Percentiles rank a stretch among this genome's conserved stretches.
Evolutionary conservation across 352 stramenopile species (phyloP).

Genomic region (Globisporangium solare): DNA sequence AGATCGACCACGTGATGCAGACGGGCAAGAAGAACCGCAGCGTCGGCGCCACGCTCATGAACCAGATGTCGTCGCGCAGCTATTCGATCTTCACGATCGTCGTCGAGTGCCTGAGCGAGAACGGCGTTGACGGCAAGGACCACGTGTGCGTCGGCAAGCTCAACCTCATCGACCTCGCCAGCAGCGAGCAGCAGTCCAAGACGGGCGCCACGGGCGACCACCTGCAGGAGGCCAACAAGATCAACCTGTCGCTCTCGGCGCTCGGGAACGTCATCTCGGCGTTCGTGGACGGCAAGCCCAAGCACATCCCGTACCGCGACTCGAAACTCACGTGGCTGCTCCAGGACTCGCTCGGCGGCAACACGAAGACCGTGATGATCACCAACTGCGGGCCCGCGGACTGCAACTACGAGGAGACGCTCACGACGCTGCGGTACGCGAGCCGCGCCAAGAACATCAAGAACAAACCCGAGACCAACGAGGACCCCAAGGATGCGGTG

Average conservation of each 20-base stretch:
- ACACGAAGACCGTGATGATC: slow-evolving; percentile 98
- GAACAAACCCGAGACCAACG: slow-evolving; percentile 98
- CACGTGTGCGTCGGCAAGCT: slow-evolving; percentile 96
- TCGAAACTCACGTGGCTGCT: slow-evolving; percentile 97
- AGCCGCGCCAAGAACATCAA: slow-evolving; percentile 99
- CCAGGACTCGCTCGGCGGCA: slow-evolving; percentile 95
- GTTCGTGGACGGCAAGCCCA: slow-evolving; percentile 33
- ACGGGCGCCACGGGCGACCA: slow-evolving; percentile 65
- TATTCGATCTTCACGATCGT: slow-evolving; percentile 98
- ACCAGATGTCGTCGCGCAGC: slow-evolving; percentile 95
- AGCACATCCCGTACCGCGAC: slow-evolving; percentile 87
- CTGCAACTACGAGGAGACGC: slow-evolving; percentile 97
- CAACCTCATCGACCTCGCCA: slow-evolving; percentile 89
- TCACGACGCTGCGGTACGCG: slow-evolving; percentile 94
- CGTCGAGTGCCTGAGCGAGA: slow-evolving; percentile 87
- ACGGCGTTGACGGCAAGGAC: slow-evolving; percentile 67
- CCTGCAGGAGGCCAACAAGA: slow-evolving; percentile 79
- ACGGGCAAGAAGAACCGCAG: slow-evolving; percentile 93
- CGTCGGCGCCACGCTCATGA: slow-evolving; percentile 96
- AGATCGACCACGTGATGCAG: slow-evolving; percentile 91
- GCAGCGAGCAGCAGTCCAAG: slow-evolving; percentile 72
- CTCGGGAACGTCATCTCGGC: slow-evolving; percentile 70
- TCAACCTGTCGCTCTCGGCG: slow-evolving; percentile 73
- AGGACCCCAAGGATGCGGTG: slow-evolving; percentile 98
- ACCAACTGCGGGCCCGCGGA: slow-evolving; percentile 96